phyloP scores from a whole-genome alignment of 2,329 filamentous ascomycete species.

The Lachnellula suecica region DNA sequence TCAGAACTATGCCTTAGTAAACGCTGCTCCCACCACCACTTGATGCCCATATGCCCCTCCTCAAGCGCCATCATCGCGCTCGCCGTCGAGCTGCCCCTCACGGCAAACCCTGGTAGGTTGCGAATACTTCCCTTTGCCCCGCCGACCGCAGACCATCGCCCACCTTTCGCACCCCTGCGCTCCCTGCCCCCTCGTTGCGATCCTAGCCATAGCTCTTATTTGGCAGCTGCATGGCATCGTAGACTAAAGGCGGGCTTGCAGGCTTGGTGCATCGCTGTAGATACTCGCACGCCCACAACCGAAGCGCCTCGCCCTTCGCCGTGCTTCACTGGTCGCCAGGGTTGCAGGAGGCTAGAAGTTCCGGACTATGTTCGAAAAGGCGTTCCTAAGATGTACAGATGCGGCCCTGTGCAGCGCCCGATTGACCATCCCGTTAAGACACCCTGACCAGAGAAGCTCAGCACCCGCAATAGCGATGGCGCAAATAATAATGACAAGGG shows the following conservation, averaged over 20 bases:
- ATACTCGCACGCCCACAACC: neutral
- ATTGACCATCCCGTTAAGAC: conserved; percentile 1
- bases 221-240: conserved; percentile 19
- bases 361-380: conserved; percentile 9
- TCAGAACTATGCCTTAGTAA: too few species aligned
- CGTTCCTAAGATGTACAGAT: conserved; percentile 14
- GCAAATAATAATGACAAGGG: conserved; percentile 1
- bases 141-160: too few species aligned
- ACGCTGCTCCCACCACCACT: too few species aligned
- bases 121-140: too few species aligned
- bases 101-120: neutral
- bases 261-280: neutral
- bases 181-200: neutral
- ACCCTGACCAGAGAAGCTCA: neutral
- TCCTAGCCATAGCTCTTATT: conserved; percentile 4
- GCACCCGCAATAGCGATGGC: conserved; percentile 3
- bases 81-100: conserved; percentile 7
- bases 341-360: conserved; percentile 13
- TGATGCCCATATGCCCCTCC: neutral
- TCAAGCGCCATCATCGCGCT: neutral
- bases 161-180: neutral
- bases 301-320: neutral
- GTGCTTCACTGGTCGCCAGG: neutral
- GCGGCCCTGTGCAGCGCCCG: conserved; percentile 17
- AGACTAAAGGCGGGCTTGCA: conserved; percentile 5